phyloP scores from a whole-genome alignment of 768 basidiomycete species.

The Russula brevipes region DNA sequence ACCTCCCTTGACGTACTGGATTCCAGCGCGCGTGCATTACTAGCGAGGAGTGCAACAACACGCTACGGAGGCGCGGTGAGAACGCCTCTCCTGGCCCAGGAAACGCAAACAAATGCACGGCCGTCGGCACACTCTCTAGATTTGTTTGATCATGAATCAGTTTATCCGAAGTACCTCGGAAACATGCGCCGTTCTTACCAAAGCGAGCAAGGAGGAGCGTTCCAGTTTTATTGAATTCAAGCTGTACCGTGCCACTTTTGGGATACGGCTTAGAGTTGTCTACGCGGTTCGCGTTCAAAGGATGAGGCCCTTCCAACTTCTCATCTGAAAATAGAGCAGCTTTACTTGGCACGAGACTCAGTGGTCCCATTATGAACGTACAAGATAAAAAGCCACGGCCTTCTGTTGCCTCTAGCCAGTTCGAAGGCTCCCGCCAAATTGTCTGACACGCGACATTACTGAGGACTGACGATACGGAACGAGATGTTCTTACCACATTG shows the following conservation, averaged over 20 bases:
- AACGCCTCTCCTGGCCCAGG: slow-evolving; percentile 55
- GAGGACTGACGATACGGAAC: not conserved
- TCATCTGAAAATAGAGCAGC: slow-evolving; percentile 46
- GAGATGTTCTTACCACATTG: slow-evolving; percentile 45
- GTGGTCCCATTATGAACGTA: slow-evolving; percentile 32
- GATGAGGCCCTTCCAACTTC: slow-evolving; percentile 51
- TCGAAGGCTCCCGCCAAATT: slow-evolving; percentile 80
- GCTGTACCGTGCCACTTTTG: slow-evolving; percentile 61
- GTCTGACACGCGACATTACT: slow-evolving; percentile 40
- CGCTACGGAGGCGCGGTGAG: slow-evolving; percentile 55
- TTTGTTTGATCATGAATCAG: slow-evolving; percentile 22
- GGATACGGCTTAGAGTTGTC: slow-evolving; percentile 61
- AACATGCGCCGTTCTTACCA: slow-evolving; percentile 42
- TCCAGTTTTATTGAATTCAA: slow-evolving; percentile 81
- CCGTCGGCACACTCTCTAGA: slow-evolving; percentile 58
- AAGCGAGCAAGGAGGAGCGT: slow-evolving; percentile 67
- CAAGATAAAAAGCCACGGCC: slow-evolving; percentile 88
- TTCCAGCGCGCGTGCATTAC: slow-evolving; percentile 76
- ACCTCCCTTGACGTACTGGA: slow-evolving; percentile 67
- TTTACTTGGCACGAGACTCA: not conserved
- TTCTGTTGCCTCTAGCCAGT: slow-evolving; percentile 80
- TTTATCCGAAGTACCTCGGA: not conserved
- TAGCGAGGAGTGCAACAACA: slow-evolving; percentile 59
- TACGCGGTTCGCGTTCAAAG: slow-evolving; percentile 44
- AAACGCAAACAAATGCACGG: slow-evolving; percentile 68